These are phyloP conservation scores for Schizosaccharomyces octosporus DNA, from an alignment of 805 yeast genomes.

Conservation along the genomic window DNA sequence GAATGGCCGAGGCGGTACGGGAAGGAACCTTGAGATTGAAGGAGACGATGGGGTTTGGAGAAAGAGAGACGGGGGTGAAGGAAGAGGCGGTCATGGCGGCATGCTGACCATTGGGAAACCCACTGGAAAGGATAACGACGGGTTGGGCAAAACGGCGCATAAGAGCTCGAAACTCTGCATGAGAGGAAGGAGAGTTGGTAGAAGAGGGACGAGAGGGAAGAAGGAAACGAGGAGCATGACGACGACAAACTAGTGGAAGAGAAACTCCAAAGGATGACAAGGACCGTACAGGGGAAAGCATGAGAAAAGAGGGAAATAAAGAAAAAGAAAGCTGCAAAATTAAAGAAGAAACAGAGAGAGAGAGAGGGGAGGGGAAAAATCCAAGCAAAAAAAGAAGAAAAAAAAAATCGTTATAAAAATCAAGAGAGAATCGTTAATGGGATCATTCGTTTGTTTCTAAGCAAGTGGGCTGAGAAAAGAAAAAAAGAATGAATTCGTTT, in stretches of 20 bases:
- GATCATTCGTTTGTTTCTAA: too few relatives aligned
- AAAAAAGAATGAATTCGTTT: too few relatives aligned
- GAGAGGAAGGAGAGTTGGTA: background rate
- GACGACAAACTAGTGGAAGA: background rate
- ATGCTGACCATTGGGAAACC: background rate
- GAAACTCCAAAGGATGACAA: too few relatives aligned
- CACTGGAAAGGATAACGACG: background rate
- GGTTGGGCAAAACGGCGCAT: constrained; percentile 1
- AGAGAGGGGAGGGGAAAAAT: too few relatives aligned
- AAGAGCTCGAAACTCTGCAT: background rate
- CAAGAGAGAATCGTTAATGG: too few relatives aligned
- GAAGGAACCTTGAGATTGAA: background rate
- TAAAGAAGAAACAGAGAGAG: too few relatives aligned
- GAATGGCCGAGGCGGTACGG: background rate
- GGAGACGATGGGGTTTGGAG: background rate
- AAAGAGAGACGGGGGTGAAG: background rate
- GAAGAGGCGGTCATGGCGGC: constrained; percentile 2
- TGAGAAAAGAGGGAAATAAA: too few relatives aligned
- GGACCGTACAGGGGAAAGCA: background rate
- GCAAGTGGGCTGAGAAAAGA: too few relatives aligned
- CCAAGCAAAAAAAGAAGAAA: too few relatives aligned
- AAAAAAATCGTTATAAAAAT: too few relatives aligned
- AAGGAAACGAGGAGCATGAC: background rate
- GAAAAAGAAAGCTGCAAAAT: too few relatives aligned
- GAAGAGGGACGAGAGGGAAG: background rate